Percentiles rank a stretch among this genome's conserved stretches.
Conservation (phyloP, 1,284 basidiomycete genomes). For the Apiotrichum veenhuisii region DNA sequence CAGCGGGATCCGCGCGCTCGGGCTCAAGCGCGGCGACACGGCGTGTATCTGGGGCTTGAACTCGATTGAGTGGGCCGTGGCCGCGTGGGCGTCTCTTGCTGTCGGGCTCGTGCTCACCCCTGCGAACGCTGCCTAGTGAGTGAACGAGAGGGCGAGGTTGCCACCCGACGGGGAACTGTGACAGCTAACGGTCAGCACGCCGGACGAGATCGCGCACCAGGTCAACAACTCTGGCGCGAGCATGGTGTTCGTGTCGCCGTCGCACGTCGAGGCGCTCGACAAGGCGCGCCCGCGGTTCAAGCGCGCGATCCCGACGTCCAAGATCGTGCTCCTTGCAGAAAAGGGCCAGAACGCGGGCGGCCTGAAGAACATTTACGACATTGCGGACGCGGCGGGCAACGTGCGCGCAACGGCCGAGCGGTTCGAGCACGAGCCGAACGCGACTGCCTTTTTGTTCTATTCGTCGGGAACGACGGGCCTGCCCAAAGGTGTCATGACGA, state of each 20-base stretch:
- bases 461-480: conserved; percentile 58
- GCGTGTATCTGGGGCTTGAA: conserved; percentile 53
- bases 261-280: conserved; percentile 49
- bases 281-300: conserved; percentile 17
- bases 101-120: conserved; percentile 34
- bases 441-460: conserved; percentile 56
- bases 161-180: too few relatives aligned
- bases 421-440: conserved; percentile 10
- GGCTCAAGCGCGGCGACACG: conserved; percentile 33
- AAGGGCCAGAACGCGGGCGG: conserved; percentile 2
- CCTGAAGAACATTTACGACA: conserved; percentile 3
- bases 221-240: conserved; percentile 56
- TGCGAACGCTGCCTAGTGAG: conserved; percentile 41
- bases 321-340: conserved; percentile 30
- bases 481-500: conserved; percentile 55
- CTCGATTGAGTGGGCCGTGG: conserved; percentile 60
- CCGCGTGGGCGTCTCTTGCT: conserved; percentile 56
- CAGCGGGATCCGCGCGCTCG: conserved; percentile 52
- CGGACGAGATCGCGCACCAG: conserved; percentile 33
- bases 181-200: conserved; percentile 23
- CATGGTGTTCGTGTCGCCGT: conserved; percentile 57
- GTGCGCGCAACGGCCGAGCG: conserved; percentile 6
- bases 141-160: conserved; percentile 48
- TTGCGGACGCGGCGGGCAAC: neutral
- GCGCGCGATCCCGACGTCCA: conserved; percentile 3